Evolutionary conservation across 129 eudicot species (phyloP), one percentile per base, ranked within the genome.

Genomic region (Kitagawia praeruptora): DNA sequence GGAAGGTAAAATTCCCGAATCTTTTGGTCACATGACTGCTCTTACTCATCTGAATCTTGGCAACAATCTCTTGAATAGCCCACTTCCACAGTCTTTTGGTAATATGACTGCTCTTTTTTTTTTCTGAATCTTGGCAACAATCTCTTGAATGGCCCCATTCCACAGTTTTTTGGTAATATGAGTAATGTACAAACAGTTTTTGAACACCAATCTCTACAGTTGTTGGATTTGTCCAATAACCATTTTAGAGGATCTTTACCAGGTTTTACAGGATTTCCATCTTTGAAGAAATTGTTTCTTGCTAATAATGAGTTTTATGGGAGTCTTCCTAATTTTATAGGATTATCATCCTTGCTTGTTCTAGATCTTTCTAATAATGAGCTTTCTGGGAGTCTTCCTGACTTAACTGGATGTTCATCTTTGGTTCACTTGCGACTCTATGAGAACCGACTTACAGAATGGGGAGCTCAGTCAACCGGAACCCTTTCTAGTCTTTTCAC

Each of bases 371-470:
- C 1, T 45, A 45, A 45, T 45, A 45, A 45, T 45, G 13, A 45
- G 69, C n/a, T 61, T 19, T 61, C 27, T 61, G 69, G 69, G 28
- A 61, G 69, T 67, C 6, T 67, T 7, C 73, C 73, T 67, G 42
- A 11, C 13, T 67, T 67, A 4, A 39, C 8, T 14, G 34, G 46
- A 42, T 72, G 47, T 72, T 38, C 76, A 16, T 39, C 49, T 23
- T 38, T 72, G 14, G 0, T 0, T 0, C 0, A 0, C 0, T 8
- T 72, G 51, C 2, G 0, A 8, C 77, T 74, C 41, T 37, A 2
- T 1, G 5, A n/a, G 5, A 74, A 74, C 25, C 53, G n/a, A 38
- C 18, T 72, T 19, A 18, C 6, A 37, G 76, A 23, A n/a, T 19
- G 47, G 39, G 15, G 12, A 67, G 4, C 73, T 14, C 40, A 67